Conservation (phyloP, 306 rosid genomes). For the Canavalia gladiata region DNA sequence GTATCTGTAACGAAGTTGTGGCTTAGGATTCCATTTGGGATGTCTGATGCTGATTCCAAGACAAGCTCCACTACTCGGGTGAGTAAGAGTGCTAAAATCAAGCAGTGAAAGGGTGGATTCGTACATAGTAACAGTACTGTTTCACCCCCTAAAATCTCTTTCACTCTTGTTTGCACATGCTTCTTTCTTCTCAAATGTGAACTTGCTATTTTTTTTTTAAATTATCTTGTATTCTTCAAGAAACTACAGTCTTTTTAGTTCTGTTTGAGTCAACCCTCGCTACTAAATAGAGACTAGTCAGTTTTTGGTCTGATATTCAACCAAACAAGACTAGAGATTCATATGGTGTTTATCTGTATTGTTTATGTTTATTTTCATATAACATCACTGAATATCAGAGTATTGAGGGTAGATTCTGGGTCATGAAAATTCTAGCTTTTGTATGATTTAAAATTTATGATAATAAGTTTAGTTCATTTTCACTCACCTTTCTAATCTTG, state of each 20-base stretch:
- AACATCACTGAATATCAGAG: neutral
- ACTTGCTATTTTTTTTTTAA: neutral
- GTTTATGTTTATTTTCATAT: neutral
- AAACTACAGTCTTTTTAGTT: neutral
- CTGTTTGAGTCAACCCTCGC: neutral
- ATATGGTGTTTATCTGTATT: neutral
- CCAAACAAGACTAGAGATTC: neutral
- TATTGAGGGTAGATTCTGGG: neutral
- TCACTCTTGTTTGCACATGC: neutral
- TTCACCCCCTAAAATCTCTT: neutral
- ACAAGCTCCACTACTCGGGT: conserved; percentile 61
- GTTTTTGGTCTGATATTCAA: neutral
- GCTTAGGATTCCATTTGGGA: conserved; percentile 88
- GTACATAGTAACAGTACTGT: neutral
- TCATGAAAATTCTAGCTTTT: neutral
- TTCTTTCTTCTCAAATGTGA: neutral
- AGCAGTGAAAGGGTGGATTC: neutral
- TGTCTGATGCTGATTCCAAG: conserved; percentile 65
- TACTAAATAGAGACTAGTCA: neutral
- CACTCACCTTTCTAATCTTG: conserved; percentile 29
- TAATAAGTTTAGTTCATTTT: neutral
- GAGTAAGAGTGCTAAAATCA: conserved; percentile 53
- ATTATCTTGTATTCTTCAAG: neutral
- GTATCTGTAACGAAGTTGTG: conserved; percentile 67
- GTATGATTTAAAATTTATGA: neutral